phyloP scores from a whole-genome alignment of 139 green algal species.

The Dunaliella primolecta region DNA sequence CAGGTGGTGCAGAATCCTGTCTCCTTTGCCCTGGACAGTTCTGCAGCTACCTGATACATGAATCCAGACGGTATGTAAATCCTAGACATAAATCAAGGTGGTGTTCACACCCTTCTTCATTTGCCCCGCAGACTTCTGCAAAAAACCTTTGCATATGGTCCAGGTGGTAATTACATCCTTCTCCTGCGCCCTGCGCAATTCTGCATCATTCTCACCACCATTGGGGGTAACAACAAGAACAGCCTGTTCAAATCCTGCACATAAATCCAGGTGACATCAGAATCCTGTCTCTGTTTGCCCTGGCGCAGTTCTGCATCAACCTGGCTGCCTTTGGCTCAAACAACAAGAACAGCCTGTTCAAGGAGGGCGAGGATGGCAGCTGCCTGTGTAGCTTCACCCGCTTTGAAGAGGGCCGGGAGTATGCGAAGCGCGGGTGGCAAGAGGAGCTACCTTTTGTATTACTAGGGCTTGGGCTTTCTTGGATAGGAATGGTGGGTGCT shows the following conservation, averaged over 20 bases:
- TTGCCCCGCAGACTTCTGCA: background rate
- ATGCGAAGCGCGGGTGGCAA: background rate
- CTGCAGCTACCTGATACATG: no score
- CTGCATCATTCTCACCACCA: background rate
- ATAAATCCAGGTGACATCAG: background rate
- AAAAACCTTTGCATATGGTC: no score
- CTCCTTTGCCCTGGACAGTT: no score
- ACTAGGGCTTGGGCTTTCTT: background rate
- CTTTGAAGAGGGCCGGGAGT: background rate
- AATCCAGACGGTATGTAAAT: no score
- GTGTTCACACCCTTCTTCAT: no score
- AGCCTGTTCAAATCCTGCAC: background rate
- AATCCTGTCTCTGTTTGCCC: background rate
- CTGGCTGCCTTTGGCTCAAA: background rate
- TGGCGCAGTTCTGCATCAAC: background rate
- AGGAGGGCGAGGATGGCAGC: background rate
- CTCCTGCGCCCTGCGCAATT: background rate
- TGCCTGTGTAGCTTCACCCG: background rate
- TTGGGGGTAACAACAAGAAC: no score
- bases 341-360: background rate
- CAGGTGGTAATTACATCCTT: no score
- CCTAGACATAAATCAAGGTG: no score
- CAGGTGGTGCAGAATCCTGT: no score
- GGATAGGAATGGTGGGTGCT: background rate
- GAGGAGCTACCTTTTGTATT: background rate